Conservation (phyloP, 352 stramenopile species). For the Phytophthora palmivora region DNA sequence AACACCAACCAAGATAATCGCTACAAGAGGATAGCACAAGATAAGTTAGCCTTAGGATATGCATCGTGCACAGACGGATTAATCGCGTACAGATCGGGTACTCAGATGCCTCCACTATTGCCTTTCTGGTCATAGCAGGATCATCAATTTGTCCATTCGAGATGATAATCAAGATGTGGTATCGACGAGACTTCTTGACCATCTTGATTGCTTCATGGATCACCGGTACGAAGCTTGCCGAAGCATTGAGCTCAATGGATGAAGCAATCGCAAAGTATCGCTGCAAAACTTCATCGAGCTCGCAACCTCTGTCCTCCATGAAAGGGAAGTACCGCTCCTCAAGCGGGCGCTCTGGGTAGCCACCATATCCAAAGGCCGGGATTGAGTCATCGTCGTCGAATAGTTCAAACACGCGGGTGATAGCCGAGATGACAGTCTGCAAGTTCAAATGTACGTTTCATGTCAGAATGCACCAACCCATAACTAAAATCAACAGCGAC, state of each 20-base stretch:
- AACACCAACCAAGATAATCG: slow-evolving; percentile 75
- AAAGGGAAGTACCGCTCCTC: slow-evolving; percentile 63
- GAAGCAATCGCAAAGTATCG: slow-evolving; percentile 74
- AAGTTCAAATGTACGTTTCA: not conserved
- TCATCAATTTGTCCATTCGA: slow-evolving; percentile 81
- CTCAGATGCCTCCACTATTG: slow-evolving; percentile 76
- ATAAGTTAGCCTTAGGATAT: slow-evolving; percentile 1
- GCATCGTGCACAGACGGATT: not conserved
- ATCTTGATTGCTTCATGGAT: slow-evolving; percentile 73
- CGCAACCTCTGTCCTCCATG: slow-evolving; percentile 43
- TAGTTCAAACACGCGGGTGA: slow-evolving; percentile 73
- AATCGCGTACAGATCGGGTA: slow-evolving; percentile 76
- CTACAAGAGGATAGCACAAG: slow-evolving; percentile 19
- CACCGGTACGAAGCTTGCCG: slow-evolving; percentile 74
- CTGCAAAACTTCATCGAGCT: slow-evolving; percentile 62
- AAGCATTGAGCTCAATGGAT: slow-evolving; percentile 62
- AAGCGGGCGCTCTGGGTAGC: slow-evolving; percentile 32
- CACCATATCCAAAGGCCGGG: slow-evolving; percentile 75
- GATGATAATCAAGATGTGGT: slow-evolving; percentile 89
- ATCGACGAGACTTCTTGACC: slow-evolving; percentile 48
- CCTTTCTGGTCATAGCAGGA: slow-evolving; percentile 52
- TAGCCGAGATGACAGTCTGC: slow-evolving; percentile 77
- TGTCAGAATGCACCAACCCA: not conserved
- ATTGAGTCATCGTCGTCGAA: slow-evolving; percentile 86
- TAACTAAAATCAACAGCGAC: slow-evolving; percentile 1